phyloP scores from a whole-genome alignment of 2,329 filamentous ascomycete species.

The Fusarium hostae region DNA sequence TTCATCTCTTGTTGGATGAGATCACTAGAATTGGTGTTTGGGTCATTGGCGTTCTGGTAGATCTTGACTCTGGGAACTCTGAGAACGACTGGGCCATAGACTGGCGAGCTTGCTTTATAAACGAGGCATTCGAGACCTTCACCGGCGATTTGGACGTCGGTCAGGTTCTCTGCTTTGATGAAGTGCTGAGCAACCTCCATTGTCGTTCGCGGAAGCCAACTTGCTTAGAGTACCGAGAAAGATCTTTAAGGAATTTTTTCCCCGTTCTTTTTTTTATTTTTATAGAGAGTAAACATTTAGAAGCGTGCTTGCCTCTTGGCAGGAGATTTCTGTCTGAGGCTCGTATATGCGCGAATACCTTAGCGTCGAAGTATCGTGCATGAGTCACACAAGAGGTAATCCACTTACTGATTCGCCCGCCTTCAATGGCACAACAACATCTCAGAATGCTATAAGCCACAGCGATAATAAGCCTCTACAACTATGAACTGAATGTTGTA shows the following conservation, averaged over 20 bases:
- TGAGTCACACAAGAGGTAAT: neutral
- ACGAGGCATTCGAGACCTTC: constrained; percentile 20
- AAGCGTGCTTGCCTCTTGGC: neutral
- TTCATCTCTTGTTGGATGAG: constrained; percentile 7
- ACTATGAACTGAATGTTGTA: too few relatives aligned
- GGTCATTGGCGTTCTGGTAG: constrained; percentile 17
- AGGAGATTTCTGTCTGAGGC: neutral
- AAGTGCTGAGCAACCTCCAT: neutral
- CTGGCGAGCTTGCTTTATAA: neutral
- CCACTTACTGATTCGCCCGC: neutral
- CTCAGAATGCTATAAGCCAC: neutral
- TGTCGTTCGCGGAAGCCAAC: fast-evolving
- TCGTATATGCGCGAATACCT: neutral
- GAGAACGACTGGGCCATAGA: neutral
- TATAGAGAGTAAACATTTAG: too few relatives aligned
- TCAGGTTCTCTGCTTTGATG: neutral
- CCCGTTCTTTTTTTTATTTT: too few relatives aligned
- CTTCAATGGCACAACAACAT: neutral
- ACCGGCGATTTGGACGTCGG: neutral
- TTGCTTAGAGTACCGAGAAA: neutral
- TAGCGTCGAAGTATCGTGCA: neutral
- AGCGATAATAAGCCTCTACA: neutral
- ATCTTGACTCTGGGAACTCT: constrained; percentile 6
- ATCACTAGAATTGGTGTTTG: neutral
- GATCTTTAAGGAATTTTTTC: too few relatives aligned